Conservation (phyloP, 768 basidiomycete species). For the Pulveroboletus sp. region DNA sequence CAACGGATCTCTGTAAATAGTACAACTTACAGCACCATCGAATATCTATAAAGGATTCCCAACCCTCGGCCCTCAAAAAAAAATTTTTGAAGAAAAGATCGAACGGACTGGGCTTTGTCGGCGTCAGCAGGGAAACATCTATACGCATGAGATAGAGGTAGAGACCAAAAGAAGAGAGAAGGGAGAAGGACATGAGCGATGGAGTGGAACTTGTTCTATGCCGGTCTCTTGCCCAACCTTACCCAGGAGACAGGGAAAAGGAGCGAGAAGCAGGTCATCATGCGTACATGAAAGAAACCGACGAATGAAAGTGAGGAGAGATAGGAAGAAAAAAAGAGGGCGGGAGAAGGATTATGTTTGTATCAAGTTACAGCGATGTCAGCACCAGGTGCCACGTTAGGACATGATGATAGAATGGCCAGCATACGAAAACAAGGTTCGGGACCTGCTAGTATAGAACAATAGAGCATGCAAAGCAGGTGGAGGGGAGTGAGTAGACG, state of each 20-base stretch:
- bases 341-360: slow-evolving; percentile 4
- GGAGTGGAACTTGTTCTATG: slow-evolving; percentile 13
- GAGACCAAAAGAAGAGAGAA: too few relatives aligned
- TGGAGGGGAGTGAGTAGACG: neutral
- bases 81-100: neutral
- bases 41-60: slow-evolving; percentile 8
- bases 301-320: neutral
- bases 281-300: slow-evolving; percentile 1
- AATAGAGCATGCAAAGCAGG: neutral
- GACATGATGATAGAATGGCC: slow-evolving; percentile 2
- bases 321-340: neutral
- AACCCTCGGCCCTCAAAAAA: neutral
- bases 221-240: slow-evolving; percentile 16
- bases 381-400: slow-evolving; percentile 3
- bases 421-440: neutral
- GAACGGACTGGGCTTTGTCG: neutral
- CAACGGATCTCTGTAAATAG: slow-evolving; percentile 9
- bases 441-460: neutral
- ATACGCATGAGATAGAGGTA: neutral
- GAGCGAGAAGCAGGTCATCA: neutral
- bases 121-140: neutral
- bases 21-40: slow-evolving; percentile 17
- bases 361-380: slow-evolving; percentile 18
- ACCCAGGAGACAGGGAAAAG: neutral
- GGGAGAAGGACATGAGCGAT: neutral